These are phyloP conservation scores for Rhizoclosmatium globosum DNA, from an alignment of 192 early-diverging fungal genomes.

Conservation along the genomic window DNA sequence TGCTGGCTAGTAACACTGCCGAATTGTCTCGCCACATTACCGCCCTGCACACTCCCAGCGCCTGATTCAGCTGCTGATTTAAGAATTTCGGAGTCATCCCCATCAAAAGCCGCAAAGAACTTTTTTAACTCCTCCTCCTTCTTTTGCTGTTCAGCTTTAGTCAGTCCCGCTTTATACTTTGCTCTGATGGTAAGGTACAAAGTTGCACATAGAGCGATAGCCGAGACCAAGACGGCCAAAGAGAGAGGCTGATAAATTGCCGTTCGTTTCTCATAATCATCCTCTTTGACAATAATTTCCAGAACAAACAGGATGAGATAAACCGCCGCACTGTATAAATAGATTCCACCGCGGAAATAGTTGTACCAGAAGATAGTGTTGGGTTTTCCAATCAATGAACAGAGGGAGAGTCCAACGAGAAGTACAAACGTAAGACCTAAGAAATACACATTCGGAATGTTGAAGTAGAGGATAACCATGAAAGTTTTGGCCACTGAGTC, in stretches of 20 bases:
- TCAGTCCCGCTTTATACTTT: neutral
- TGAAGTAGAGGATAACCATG: constrained; percentile 15
- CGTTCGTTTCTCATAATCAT: neutral
- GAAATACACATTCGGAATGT: constrained; percentile 8
- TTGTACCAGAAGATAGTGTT: constrained; percentile 9
- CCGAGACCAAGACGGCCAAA: neutral
- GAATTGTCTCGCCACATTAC: neutral
- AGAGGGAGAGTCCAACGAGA: neutral
- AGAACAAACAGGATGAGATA: neutral
- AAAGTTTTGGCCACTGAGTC: constrained; percentile 17
- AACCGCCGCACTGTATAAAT: constrained; percentile 5
- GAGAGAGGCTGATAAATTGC: neutral
- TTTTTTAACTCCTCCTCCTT: constrained; percentile 20
- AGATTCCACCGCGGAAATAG: neutral
- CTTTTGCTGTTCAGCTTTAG: neutral
- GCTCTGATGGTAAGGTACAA: neutral
- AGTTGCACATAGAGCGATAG: neutral
- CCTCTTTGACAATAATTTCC: neutral
- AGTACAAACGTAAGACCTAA: neutral
- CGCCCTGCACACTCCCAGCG: neutral
- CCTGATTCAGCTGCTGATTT: neutral
- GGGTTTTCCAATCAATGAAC: constrained; percentile 17
- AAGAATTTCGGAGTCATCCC: neutral
- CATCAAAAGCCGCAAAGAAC: constrained; percentile 29
- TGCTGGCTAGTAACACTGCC: neutral